Evolutionary conservation across 495 filamentous ascomycete genomes (phyloP), one percentile per base, ranked within the genome.

Genomic region (Annulohypoxylon stygium): DNA sequence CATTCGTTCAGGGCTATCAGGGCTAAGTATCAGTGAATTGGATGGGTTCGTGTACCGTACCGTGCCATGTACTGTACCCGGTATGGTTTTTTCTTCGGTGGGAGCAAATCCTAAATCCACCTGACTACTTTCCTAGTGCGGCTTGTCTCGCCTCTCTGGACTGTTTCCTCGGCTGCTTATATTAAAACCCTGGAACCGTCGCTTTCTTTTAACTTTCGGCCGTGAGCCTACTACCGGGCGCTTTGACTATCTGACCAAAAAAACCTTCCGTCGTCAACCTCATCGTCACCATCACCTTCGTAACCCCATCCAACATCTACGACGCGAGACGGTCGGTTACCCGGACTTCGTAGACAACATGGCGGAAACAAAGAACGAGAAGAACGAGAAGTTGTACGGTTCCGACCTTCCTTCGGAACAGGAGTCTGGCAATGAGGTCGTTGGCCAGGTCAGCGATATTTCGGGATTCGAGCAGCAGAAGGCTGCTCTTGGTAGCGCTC

Each of bases 381-480:
- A 77, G 64, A 61, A 72, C 16, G 76, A 78, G 26, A 76, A 77
- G 64, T 48, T 61, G 36, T 62, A 64, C 47, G 71, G 54, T 18
- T 48, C 57, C 16, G 62, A 51, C 51, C 14, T 57, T 30, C 53
- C 75, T 36, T 59, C 55, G 36, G 20, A 45, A 3, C 39, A 62
- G 7, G 71, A 70, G 14, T 77, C 73, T 12, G 61, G 73, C 30
- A 74, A 65, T 9, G 77, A 79, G 58, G 73, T 72, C 10, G 74
- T 78, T 58, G 70, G 72, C 33, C 74, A 77, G 67, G 76, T 80
- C 20, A 69, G 71, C 23, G 78, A 79, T 12, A 73, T 79, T 36
- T 69, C 71, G 6, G 79, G 81, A 30, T 72, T 74, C 53, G 83
- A 84, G 64, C 72, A 76, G 75, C 81, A 79, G 64, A 82, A 78